A percentile compares a stretch with the other conserved stretches of the same genome.
phyloP scores from a whole-genome alignment of 495 filamentous ascomycete genomes.

The Penicillium cosmopolitanum region DNA sequence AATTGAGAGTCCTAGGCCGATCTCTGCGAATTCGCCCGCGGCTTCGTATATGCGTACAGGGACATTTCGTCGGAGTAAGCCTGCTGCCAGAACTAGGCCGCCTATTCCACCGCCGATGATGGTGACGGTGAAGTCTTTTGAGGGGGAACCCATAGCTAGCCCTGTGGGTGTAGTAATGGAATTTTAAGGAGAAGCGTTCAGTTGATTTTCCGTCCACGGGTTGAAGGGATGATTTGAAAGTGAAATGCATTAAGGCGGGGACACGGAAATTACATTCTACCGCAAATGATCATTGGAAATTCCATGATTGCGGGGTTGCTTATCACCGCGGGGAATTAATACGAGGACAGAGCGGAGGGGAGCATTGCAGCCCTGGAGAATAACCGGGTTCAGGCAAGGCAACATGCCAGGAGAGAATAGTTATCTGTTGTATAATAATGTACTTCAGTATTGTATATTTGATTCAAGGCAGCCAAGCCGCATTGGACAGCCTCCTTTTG shows the following conservation, averaged over 20 bases:
- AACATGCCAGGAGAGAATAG: no score
- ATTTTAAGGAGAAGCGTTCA: no score
- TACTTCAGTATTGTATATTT: no score
- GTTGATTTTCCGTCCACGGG: neutral
- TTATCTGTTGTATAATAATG: no score
- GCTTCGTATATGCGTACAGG: constrained; percentile 60
- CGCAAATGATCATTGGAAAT: neutral
- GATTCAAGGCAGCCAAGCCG: no score
- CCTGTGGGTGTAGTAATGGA: neutral
- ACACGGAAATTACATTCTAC: neutral
- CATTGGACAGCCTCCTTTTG: no score
- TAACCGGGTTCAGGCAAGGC: no score
- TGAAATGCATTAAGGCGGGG: neutral
- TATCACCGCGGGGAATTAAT: neutral
- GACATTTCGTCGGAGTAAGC: constrained; percentile 54
- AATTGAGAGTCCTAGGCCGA: constrained; percentile 64
- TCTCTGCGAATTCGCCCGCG: constrained; percentile 52
- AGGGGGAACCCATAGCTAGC: constrained; percentile 1
- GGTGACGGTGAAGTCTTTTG: constrained; percentile 48
- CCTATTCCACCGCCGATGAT: constrained; percentile 66
- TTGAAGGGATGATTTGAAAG: neutral
- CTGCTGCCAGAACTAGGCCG: constrained; percentile 59
- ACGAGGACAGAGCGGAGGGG: neutral
- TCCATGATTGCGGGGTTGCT: neutral
- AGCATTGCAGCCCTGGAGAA: no score